Evolutionary conservation across 2,329 filamentous ascomycete genomes (phyloP).

Genomic region (Hypoxylon sp.): DNA sequence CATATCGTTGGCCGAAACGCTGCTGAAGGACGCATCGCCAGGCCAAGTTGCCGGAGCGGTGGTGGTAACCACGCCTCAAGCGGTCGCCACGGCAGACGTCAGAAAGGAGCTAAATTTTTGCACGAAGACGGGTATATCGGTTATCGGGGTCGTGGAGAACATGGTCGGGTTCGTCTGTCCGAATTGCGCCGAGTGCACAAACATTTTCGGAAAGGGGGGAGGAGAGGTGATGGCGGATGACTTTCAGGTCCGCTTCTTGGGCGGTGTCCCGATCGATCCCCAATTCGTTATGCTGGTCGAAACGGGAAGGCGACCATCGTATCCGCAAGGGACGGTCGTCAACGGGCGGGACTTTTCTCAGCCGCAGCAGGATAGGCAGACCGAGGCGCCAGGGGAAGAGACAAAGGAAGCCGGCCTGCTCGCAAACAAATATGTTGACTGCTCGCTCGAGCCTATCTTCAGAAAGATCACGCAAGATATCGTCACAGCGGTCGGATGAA

Average conservation of each 20-base stretch:
- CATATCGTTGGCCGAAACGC: slow-evolving; percentile 89
- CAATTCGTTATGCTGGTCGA: slow-evolving; percentile 90
- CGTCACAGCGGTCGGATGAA: slow-evolving; percentile 48
- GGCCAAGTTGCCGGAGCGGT: slow-evolving; percentile 85
- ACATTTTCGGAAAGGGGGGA: slow-evolving; percentile 91
- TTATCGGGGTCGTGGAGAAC: slow-evolving; percentile 94
- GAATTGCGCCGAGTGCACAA: slow-evolving; percentile 83
- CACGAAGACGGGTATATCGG: slow-evolving; percentile 77
- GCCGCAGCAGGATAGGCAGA: slow-evolving; percentile 41
- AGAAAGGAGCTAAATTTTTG: slow-evolving; percentile 96
- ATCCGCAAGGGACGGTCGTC: slow-evolving; percentile 72
- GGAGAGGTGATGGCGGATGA: slow-evolving; percentile 89
- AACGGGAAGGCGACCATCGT: slow-evolving; percentile 69
- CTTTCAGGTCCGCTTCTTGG: slow-evolving; percentile 83
- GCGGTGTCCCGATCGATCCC: slow-evolving; percentile 89
- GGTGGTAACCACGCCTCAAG: slow-evolving; percentile 95
- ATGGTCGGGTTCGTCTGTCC: slow-evolving; percentile 93
- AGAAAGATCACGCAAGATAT: slow-evolving; percentile 66
- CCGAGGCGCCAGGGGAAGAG: slow-evolving; percentile 38
- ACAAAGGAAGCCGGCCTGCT: slow-evolving; percentile 56
- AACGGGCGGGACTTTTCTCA: slow-evolving; percentile 63
- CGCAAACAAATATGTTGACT: slow-evolving; percentile 76
- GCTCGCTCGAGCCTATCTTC: slow-evolving; percentile 75
- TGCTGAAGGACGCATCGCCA: slow-evolving; percentile 68
- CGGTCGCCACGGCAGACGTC: slow-evolving; percentile 91